Conservation (phyloP, 176 grass and related monocot species). For the Cenchrus americanus region DNA sequence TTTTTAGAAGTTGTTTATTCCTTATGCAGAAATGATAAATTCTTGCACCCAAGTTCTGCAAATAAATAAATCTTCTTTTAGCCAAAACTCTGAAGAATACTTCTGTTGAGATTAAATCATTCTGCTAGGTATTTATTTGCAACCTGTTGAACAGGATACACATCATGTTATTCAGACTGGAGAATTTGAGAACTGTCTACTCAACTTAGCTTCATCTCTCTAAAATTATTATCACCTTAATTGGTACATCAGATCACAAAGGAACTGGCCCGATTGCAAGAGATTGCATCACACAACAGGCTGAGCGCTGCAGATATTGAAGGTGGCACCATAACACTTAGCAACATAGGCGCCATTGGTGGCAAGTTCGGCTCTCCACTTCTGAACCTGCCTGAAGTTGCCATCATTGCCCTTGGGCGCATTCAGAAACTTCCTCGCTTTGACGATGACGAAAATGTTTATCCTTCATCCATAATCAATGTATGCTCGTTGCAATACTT, state of each 20-base stretch:
- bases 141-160: background rate
- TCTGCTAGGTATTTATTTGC: background rate
- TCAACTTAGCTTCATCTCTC: background rate
- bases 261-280: constrained; percentile 76
- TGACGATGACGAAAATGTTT: constrained; percentile 65
- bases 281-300: constrained; percentile 72
- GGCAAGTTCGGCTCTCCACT: constrained; percentile 97
- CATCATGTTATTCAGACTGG: background rate
- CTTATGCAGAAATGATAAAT: constrained; percentile 3
- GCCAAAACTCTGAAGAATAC: constrained; percentile 11
- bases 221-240: constrained; percentile 1
- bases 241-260: constrained; percentile 71
- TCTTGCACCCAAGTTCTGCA: background rate
- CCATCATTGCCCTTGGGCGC: constrained; percentile 89
- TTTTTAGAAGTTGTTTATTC: background rate
- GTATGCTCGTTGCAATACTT: constrained; percentile 36
- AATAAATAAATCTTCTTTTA: background rate
- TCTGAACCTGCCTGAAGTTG: constrained; percentile 94
- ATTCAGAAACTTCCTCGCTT: constrained; percentile 83
- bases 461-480: constrained; percentile 78
- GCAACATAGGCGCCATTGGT: constrained; percentile 95
- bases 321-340: constrained; percentile 90
- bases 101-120: background rate
- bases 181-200: background rate
- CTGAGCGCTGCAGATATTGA: constrained; percentile 71